Conservation (phyloP, 176 grass and related monocot species). For the Chrysopogon serrulatus region DNA sequence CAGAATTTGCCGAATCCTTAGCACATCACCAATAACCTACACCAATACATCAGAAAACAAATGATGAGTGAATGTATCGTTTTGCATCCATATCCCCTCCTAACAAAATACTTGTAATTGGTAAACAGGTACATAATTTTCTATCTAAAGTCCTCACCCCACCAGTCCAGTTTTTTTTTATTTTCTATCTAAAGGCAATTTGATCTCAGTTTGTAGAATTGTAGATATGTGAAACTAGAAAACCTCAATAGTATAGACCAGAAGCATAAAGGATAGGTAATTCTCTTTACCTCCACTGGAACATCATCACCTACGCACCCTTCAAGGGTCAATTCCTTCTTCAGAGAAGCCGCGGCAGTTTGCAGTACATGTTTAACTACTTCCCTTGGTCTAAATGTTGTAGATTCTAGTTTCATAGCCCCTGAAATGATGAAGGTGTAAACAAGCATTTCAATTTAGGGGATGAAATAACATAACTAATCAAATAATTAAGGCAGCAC, state of each 20-base stretch:
- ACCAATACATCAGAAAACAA: slow-evolving; percentile 30
- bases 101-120: too few species aligned
- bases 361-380: slow-evolving; percentile 95
- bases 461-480: slow-evolving; percentile 9
- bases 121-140: too few species aligned
- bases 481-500: slow-evolving; percentile 3
- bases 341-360: slow-evolving; percentile 95
- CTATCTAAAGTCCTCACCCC: too few species aligned
- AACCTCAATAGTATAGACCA: background rate
- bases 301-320: slow-evolving; percentile 73
- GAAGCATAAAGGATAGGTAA: background rate
- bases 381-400: slow-evolving; percentile 95
- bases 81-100: too few species aligned
- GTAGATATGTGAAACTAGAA: background rate
- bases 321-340: slow-evolving; percentile 89
- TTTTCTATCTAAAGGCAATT: slow-evolving; percentile 4
- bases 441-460: slow-evolving; percentile 21
- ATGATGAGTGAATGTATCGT: background rate
- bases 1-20: slow-evolving; percentile 93
- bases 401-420: slow-evolving; percentile 90
- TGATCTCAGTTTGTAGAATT: background rate
- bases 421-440: slow-evolving; percentile 43
- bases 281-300: slow-evolving; percentile 68
- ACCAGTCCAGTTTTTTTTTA: too few species aligned
- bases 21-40: slow-evolving; percentile 87